A percentile compares a stretch with the other conserved stretches of the same genome.
Evolutionary conservation across 2,329 filamentous ascomycete species (phyloP).

Genomic region (Aspergillus flavus): DNA sequence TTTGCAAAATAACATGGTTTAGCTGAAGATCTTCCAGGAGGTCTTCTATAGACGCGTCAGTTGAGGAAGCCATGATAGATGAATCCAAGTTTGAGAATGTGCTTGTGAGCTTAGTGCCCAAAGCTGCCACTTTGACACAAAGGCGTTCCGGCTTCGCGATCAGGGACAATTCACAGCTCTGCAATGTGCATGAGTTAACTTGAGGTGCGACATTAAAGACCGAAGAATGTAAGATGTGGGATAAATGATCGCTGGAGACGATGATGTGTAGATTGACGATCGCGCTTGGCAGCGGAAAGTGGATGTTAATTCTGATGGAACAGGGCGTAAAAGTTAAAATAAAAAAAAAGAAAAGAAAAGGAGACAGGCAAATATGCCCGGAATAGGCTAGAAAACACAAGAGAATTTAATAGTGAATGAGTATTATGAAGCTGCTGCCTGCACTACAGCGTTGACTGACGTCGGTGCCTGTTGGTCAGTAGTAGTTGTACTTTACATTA

Average conservation of each 20-base stretch:
- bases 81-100: neutral
- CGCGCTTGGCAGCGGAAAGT: neutral
- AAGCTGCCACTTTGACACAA: neutral
- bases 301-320: neutral
- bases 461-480: no score
- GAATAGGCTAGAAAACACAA: neutral
- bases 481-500: no score
- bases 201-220: neutral
- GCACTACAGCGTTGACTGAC: no score
- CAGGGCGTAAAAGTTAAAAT: neutral
- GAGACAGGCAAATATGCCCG: neutral
- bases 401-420: neutral
- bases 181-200: neutral
- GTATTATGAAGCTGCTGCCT: neutral
- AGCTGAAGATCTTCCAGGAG: conserved; percentile 37
- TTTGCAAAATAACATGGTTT: conserved; percentile 34
- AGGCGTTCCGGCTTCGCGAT: neutral
- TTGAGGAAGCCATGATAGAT: conserved; percentile 15
- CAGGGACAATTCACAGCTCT: neutral
- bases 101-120: neutral
- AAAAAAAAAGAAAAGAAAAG: neutral
- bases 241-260: neutral
- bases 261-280: conserved; percentile 1
- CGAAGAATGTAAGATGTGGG: neutral
- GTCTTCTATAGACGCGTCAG: conserved; percentile 25